phyloP scores from a whole-genome alignment of 108 stramenopile genomes.

The Mayamaea pseudoterrestris region DNA sequence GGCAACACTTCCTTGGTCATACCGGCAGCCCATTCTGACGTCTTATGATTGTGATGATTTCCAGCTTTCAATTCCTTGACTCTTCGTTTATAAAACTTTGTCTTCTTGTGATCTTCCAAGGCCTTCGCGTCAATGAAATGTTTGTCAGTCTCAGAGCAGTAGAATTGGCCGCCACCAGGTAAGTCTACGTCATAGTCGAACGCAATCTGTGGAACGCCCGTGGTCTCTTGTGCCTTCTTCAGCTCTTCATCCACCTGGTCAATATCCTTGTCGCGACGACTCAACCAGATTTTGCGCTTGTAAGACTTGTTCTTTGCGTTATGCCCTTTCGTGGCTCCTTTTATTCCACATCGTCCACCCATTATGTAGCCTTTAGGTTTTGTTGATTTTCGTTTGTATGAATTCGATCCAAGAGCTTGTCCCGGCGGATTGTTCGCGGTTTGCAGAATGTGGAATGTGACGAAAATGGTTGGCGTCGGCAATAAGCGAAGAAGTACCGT shows the following conservation, averaged over 20 bases:
- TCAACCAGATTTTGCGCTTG: slow-evolving; percentile 72
- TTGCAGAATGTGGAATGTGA: too few relatives aligned
- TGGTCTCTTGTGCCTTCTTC: slow-evolving; percentile 56
- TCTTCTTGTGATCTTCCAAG: slow-evolving; percentile 87
- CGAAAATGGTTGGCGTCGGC: too few relatives aligned
- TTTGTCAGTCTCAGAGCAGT: slow-evolving; percentile 87
- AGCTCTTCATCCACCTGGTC: slow-evolving; percentile 97
- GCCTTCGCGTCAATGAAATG: slow-evolving; percentile 90
- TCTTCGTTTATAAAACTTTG: slow-evolving; percentile 77
- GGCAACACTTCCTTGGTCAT: slow-evolving; percentile 82
- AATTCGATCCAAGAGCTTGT: too few relatives aligned
- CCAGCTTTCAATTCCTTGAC: slow-evolving; percentile 86
- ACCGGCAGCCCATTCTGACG: slow-evolving; percentile 71
- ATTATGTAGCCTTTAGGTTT: too few relatives aligned
- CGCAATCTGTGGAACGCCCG: slow-evolving; percentile 28
- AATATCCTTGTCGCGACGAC: slow-evolving; percentile 78
- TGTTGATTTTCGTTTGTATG: too few relatives aligned
- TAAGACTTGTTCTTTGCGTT: slow-evolving; percentile 80
- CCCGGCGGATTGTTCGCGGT: too few relatives aligned
- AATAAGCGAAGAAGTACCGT: too few relatives aligned
- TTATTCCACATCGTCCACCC: too few relatives aligned
- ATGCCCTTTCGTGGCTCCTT: too few relatives aligned
- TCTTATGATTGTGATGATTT: slow-evolving; percentile 68
- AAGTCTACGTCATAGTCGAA: slow-evolving; percentile 93
- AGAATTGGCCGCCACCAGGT: slow-evolving; percentile 97